Conservation (phyloP, 2,329 filamentous ascomycete genomes). For the Dactylellina sp. region DNA sequence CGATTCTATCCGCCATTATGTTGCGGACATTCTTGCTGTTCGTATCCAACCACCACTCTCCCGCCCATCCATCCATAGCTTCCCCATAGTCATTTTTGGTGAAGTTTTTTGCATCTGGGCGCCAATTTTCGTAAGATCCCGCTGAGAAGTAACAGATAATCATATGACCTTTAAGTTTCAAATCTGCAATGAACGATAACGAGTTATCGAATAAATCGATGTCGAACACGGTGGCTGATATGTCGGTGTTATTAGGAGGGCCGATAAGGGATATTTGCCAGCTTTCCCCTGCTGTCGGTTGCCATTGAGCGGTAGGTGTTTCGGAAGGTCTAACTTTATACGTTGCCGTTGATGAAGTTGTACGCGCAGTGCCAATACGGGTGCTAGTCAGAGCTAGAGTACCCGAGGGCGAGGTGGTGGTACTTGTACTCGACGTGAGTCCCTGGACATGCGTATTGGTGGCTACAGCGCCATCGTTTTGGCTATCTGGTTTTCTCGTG, state of each 20-base stretch:
- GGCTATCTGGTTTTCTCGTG: constrained; percentile 13
- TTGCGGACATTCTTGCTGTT: constrained; percentile 70
- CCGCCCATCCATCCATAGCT: constrained; percentile 73
- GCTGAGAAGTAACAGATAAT: constrained; percentile 80
- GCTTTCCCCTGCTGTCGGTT: constrained; percentile 48
- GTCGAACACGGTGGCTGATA: constrained; percentile 64
- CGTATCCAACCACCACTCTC: constrained; percentile 75
- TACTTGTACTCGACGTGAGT: not conserved
- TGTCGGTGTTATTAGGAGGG: constrained; percentile 63
- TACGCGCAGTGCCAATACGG: not conserved
- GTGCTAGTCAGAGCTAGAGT: too few species aligned
- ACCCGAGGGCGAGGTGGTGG: not conserved
- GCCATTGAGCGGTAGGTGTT: constrained; percentile 35
- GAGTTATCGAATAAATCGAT: constrained; percentile 73
- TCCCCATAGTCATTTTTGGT: constrained; percentile 70
- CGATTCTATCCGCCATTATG: constrained; percentile 74
- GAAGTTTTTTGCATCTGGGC: constrained; percentile 72
- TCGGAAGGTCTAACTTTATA: constrained; percentile 37
- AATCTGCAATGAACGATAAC: constrained; percentile 68
- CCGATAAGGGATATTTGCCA: constrained; percentile 52
- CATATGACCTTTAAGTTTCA: constrained; percentile 67
- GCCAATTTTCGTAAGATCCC: constrained; percentile 75
- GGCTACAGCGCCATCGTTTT: not conserved
- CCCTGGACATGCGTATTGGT: not conserved
- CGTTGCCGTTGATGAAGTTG: constrained; percentile 10